These are phyloP conservation scores for Perilla frutescens DNA, from an alignment of 257 asterid species.

Conservation along the genomic window DNA sequence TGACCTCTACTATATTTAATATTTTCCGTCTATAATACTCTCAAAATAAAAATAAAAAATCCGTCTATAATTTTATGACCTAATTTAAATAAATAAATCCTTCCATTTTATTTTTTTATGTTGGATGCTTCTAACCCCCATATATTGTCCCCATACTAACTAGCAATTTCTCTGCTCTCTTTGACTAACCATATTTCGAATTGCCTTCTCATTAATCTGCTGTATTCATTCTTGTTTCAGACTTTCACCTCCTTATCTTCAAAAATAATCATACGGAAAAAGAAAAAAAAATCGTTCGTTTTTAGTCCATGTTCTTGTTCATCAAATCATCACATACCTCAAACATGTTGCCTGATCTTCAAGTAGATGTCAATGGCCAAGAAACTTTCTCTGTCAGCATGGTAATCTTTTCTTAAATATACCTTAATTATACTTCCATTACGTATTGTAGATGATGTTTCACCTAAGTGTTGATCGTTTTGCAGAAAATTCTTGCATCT, in stretches of 20 bases:
- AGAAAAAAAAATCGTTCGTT: not conserved
- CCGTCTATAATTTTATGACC: slow-evolving; percentile 12
- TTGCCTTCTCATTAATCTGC: slow-evolving; percentile 15
- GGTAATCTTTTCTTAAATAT: slow-evolving; percentile 40
- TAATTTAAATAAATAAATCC: not conserved
- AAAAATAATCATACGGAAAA: not conserved
- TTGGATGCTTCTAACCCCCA: slow-evolving; percentile 51
- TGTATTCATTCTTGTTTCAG: not conserved
- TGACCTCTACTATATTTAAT: slow-evolving; percentile 10
- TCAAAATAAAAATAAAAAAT: no score
- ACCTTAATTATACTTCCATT: not conserved
- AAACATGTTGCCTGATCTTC: slow-evolving; percentile 51
- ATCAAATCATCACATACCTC: slow-evolving; percentile 23
- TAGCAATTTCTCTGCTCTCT: slow-evolving; percentile 36
- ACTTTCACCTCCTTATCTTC: not conserved
- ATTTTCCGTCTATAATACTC: not conserved
- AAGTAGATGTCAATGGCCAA: slow-evolving; percentile 71
- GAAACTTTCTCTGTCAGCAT: slow-evolving; percentile 54
- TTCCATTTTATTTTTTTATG: slow-evolving; percentile 9
- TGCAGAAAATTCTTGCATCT: slow-evolving; percentile 59
- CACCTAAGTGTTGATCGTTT: not conserved
- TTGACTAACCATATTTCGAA: slow-evolving; percentile 31
- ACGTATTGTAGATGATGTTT: not conserved
- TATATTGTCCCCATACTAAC: slow-evolving; percentile 40
- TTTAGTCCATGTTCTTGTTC: not conserved